Evolutionary conservation across 2,329 filamentous ascomycete genomes (phyloP).

Genomic region (Hymenoscyphus fructigenus): DNA sequence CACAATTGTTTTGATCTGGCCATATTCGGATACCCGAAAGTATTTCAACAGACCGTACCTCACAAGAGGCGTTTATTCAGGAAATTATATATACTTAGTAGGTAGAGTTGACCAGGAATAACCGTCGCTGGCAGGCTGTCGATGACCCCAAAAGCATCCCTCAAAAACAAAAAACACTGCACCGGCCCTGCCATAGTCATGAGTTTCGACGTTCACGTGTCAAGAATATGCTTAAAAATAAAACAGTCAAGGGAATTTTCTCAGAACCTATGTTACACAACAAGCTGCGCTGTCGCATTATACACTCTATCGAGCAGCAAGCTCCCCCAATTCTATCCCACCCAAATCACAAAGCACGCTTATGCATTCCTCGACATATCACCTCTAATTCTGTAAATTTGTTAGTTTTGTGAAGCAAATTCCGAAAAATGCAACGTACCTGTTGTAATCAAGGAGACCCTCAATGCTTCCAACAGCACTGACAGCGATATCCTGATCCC

Average conservation of each 20-base stretch:
- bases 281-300: conserved; percentile 34
- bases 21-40: too few species aligned
- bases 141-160: too few species aligned
- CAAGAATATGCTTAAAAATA: background rate
- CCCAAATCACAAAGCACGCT: background rate
- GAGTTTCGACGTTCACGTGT: too few species aligned
- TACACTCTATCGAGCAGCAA: conserved; percentile 34
- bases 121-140: too few species aligned
- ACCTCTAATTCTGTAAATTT: conserved; percentile 61
- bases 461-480: conserved; percentile 92
- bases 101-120: too few species aligned
- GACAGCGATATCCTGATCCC: conserved; percentile 95
- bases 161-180: too few species aligned
- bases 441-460: conserved; percentile 45
- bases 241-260: conserved; percentile 20
- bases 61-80: too few species aligned
- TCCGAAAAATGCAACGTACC: conserved; percentile 6
- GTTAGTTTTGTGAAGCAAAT: conserved; percentile 4
- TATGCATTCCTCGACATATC: conserved; percentile 44
- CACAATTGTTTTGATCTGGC: too few species aligned
- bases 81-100: too few species aligned
- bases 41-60: too few species aligned
- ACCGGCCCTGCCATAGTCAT: too few species aligned
- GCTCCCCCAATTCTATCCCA: conserved; percentile 19
- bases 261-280: conserved; percentile 37